Base-by-base conservation (phyloP, 768 basidiomycete genomes). In the Cyclocybe aegerita region DNA sequence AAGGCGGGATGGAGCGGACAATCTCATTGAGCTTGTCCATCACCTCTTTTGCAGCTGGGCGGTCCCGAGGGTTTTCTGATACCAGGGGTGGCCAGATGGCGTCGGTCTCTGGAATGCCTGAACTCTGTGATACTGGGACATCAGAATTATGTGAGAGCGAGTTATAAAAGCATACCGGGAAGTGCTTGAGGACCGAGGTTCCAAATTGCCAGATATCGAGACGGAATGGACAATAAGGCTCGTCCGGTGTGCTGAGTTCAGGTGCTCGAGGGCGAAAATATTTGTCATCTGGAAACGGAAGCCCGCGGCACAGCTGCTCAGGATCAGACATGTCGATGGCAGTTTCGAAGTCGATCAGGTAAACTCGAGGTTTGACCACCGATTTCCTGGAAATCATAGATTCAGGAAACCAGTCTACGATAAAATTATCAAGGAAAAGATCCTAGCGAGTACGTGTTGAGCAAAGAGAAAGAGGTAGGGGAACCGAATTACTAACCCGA, bases 161-260 rank as follows among this genome's bases (percentile, higher is more conserved):
- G 23, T 23, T 3, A 23, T 1, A 23, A 23, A 23, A 23, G 23
- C 23, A 4, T 12, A 52, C 51, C 12, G 17, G 17, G 30, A n/a
- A 52, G 11, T 37, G 32, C 33, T 44, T 23, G 3, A 16, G 15
- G 11, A 55, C 36, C 6, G 14, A 15, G n/a, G 23, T 7, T 1
- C 50, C 54, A 35, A 52, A 52, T 30, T 55, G 54, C 54, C 54
- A 55, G 0, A 55, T 39, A 29, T 55, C 54, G 29, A 55, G 16
- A 7, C 14, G 9, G 31, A 55, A 55, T 2, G 54, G 54, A 31
- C 42, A 45, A 31, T 55, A 52, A 4, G 42, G 11, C 31, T 43
- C 42, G 4, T 14, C 10, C 15, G 33, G 12, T 6, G 34, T n/a
- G 7, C 35, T 33, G 5, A 45, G 12, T 14, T 49, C 52, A 1